A percentile compares a stretch with the other conserved stretches of the same genome.
These are phyloP conservation scores for Scortechinia acanthostroma DNA, from an alignment of 2,329 filamentous ascomycete genomes.

Conservation along the genomic window DNA sequence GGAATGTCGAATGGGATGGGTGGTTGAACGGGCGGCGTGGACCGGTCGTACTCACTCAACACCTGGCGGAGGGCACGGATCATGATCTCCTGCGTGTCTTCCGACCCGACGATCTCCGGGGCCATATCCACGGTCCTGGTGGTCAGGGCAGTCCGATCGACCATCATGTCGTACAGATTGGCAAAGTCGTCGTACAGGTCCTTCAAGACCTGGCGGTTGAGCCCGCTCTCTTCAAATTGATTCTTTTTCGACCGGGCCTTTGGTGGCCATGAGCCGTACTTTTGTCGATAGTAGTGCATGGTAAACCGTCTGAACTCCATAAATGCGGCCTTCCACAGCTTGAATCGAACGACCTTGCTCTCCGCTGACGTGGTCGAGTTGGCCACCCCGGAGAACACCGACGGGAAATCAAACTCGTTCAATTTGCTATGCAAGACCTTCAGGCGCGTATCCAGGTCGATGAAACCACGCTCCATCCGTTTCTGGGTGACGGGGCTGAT, in stretches of 20 bases:
- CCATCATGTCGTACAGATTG: slow-evolving; percentile 55
- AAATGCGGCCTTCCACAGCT: slow-evolving; percentile 52
- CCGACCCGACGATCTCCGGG: slow-evolving; percentile 20
- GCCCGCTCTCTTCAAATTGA: slow-evolving; percentile 44
- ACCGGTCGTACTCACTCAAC: slow-evolving; percentile 58
- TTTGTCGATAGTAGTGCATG: slow-evolving; percentile 36
- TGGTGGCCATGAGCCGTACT: slow-evolving; percentile 61
- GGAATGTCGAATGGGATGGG: slow-evolving; percentile 61
- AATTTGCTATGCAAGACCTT: slow-evolving; percentile 37
- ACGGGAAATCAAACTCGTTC: slow-evolving; percentile 58
- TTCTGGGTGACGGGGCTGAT: slow-evolving; percentile 48
- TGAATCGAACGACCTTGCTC: slow-evolving; percentile 47
- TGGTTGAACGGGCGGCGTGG: slow-evolving; percentile 55
- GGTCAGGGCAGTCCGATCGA: slow-evolving; percentile 49
- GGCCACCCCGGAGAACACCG: slow-evolving; percentile 56
- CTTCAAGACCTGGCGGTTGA: slow-evolving; percentile 52
- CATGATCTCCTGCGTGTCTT: slow-evolving; percentile 31
- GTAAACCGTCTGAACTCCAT: slow-evolving; percentile 34
- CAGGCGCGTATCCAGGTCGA: slow-evolving; percentile 49
- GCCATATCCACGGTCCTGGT: slow-evolving; percentile 28
- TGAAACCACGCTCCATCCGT: slow-evolving; percentile 50
- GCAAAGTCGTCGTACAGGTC: slow-evolving; percentile 57
- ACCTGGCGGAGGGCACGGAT: slow-evolving; percentile 46
- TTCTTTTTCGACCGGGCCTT: slow-evolving; percentile 52
- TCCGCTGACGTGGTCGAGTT: slow-evolving; percentile 39